phyloP scores from a whole-genome alignment of 106 monocot genomes.

The Apostasia shenzhenica region DNA sequence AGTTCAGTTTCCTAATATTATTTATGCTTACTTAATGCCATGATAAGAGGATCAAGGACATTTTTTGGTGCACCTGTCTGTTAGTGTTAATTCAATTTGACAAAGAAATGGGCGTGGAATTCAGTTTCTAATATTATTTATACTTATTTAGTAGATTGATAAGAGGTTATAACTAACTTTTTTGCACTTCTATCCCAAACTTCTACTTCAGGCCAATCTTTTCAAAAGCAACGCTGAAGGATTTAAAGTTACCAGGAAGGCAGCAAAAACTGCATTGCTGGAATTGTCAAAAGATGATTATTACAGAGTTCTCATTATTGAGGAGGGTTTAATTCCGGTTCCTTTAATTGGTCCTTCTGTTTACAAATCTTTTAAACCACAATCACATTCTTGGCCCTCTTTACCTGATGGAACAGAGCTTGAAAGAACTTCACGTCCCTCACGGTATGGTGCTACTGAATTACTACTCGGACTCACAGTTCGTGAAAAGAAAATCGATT shows the following conservation, averaged over 20 bases:
- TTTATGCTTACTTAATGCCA: too few relatives aligned
- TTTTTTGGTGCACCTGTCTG: too few relatives aligned
- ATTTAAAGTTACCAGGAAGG: slow-evolving; percentile 52
- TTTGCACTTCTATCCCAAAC: slow-evolving; percentile 6
- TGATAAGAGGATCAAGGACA: too few relatives aligned
- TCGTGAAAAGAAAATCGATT: slow-evolving; percentile 28
- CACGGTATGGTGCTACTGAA: slow-evolving; percentile 86
- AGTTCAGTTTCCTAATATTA: too few relatives aligned
- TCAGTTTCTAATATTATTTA: too few relatives aligned
- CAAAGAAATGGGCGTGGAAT: too few relatives aligned
- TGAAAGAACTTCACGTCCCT: slow-evolving; percentile 34
- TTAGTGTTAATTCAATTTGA: too few relatives aligned
- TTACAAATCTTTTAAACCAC: slow-evolving; percentile 60
- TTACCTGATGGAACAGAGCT: slow-evolving; percentile 81
- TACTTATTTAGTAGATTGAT: too few relatives aligned
- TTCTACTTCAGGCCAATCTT: slow-evolving; percentile 43
- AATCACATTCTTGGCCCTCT: slow-evolving; percentile 72
- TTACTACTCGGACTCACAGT: slow-evolving; percentile 68
- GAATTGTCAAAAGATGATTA: slow-evolving; percentile 74
- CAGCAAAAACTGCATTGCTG: slow-evolving; percentile 61
- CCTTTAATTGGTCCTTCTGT: slow-evolving; percentile 64
- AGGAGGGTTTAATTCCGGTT: slow-evolving; percentile 69
- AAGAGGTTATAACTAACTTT: not conserved
- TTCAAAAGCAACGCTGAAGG: slow-evolving; percentile 36
- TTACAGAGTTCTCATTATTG: slow-evolving; percentile 57